Percentiles rank a stretch among this genome's conserved stretches.
These are phyloP conservation scores for Paraphaeosphaeria minitans DNA, from an alignment of 2,329 filamentous ascomycete species.

Conservation along the genomic window DNA sequence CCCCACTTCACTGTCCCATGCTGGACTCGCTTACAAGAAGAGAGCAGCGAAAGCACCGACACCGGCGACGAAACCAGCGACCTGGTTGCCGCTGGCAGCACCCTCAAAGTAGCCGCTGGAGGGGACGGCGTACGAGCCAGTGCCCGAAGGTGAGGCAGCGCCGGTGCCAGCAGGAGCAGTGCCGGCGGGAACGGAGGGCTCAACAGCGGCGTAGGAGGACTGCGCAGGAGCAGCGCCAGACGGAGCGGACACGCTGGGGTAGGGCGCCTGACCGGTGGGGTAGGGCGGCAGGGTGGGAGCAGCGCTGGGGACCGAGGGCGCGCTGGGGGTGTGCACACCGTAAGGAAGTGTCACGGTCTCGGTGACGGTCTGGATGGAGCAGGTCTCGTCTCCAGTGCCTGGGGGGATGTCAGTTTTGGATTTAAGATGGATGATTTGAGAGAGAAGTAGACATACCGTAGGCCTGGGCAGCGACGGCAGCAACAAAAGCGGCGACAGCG, in stretches of 20 bases:
- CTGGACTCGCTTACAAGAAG: slow-evolving; percentile 36
- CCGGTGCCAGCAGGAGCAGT: slow-evolving; percentile 31
- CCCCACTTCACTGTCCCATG: background rate
- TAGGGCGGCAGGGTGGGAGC: slow-evolving; percentile 32
- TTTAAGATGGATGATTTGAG: background rate
- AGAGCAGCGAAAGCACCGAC: slow-evolving; percentile 42
- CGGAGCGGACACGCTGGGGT: slow-evolving; percentile 2
- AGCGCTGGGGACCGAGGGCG: slow-evolving; percentile 21
- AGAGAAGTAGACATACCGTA: slow-evolving; percentile 11
- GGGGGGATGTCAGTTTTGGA: slow-evolving; percentile 3
- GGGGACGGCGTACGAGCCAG: slow-evolving; percentile 27
- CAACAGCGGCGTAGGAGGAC: slow-evolving; percentile 8
- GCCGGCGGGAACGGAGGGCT: slow-evolving; percentile 13
- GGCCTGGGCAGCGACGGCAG: slow-evolving; percentile 32
- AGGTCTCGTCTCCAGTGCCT: slow-evolving; percentile 25
- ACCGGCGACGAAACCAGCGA: slow-evolving; percentile 41
- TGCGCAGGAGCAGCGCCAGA: background rate
- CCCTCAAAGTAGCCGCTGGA: slow-evolving; percentile 37
- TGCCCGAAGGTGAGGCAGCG: slow-evolving; percentile 25
- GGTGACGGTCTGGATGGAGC: slow-evolving; percentile 37
- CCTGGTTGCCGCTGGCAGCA: slow-evolving; percentile 36
- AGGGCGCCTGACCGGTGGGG: slow-evolving; percentile 23
- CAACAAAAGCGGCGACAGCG: slow-evolving; percentile 32
- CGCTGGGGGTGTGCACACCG: slow-evolving; percentile 29
- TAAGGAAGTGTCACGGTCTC: slow-evolving; percentile 25